phyloP scores from a whole-genome alignment of 2,329 filamentous ascomycete genomes.

The Fusarium pininemorale region DNA sequence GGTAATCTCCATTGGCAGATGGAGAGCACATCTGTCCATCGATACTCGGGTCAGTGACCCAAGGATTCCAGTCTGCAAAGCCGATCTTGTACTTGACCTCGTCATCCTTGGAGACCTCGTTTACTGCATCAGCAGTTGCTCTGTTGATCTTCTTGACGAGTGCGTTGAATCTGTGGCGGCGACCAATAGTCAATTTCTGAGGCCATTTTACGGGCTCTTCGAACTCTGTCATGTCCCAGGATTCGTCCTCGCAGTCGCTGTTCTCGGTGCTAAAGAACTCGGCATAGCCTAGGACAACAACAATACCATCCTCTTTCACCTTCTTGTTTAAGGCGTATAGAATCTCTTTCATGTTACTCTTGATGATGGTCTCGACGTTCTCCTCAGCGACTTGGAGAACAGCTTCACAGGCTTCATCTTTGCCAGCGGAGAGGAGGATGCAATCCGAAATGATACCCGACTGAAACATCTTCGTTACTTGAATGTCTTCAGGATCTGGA shows the following conservation, averaged over 20 bases:
- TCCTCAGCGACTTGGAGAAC: not conserved
- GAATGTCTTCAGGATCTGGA: too few species aligned
- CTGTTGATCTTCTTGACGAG: not conserved
- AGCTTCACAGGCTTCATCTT: not conserved
- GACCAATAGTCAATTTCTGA: not conserved
- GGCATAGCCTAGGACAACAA: not conserved
- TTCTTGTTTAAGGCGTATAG: not conserved
- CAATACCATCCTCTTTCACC: not conserved
- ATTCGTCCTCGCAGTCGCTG: not conserved
- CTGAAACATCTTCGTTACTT: too few species aligned
- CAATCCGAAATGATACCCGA: too few species aligned
- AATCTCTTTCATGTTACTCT: not conserved
- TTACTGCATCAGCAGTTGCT: not conserved
- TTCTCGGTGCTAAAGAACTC: not conserved
- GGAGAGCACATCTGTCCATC: conserved; percentile 1
- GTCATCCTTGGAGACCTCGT: too few species aligned
- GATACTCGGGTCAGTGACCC: not conserved
- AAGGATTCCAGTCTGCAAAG: conserved; percentile 5
- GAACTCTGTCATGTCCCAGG: not conserved
- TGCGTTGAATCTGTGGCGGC: not conserved
- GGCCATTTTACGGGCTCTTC: too few species aligned
- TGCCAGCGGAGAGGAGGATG: fast-evolving
- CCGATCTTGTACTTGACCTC: not conserved
- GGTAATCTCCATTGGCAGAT: not conserved
- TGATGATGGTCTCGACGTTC: not conserved